Conservation (phyloP, 441 rosid species). For the Gossypium gossypioides region DNA sequence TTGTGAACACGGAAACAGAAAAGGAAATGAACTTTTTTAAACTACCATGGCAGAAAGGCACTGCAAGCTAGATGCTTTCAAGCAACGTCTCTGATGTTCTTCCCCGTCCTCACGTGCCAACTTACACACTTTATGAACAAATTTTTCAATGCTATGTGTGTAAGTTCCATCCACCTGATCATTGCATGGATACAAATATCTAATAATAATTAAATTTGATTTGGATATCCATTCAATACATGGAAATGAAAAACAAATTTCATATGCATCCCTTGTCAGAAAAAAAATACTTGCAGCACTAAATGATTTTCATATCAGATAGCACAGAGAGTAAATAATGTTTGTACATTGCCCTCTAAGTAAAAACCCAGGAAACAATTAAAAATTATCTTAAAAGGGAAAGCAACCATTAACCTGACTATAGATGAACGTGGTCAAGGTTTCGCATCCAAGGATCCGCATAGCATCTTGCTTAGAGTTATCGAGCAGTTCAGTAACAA, state of each 20-base stretch:
- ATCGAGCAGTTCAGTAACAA: constrained; percentile 68
- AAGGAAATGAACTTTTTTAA: neutral
- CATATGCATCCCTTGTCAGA: neutral
- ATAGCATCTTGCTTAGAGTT: constrained; percentile 60
- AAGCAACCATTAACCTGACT: constrained; percentile 49
- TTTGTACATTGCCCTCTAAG: neutral
- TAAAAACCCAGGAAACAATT: neutral
- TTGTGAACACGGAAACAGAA: constrained; percentile 26
- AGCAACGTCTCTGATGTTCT: constrained; percentile 31
- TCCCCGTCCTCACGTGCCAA: constrained; percentile 51
- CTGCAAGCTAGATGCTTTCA: constrained; percentile 78
- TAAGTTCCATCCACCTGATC: constrained; percentile 68
- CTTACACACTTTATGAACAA: constrained; percentile 56
- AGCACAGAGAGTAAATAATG: neutral
- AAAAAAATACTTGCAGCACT: neutral
- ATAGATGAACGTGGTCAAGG: constrained; percentile 70
- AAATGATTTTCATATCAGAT: neutral
- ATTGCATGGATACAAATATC: constrained; percentile 1
- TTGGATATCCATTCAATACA: neutral
- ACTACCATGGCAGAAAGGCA: constrained; percentile 93
- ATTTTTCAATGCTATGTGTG: constrained; percentile 68
- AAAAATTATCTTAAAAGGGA: too few species aligned
- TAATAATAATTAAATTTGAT: neutral
- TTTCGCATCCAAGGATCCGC: constrained; percentile 77
- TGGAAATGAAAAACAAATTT: neutral